These are phyloP conservation scores for Neonectria punicea DNA, from an alignment of 2,329 filamentous ascomycete species.

Conservation along the genomic window DNA sequence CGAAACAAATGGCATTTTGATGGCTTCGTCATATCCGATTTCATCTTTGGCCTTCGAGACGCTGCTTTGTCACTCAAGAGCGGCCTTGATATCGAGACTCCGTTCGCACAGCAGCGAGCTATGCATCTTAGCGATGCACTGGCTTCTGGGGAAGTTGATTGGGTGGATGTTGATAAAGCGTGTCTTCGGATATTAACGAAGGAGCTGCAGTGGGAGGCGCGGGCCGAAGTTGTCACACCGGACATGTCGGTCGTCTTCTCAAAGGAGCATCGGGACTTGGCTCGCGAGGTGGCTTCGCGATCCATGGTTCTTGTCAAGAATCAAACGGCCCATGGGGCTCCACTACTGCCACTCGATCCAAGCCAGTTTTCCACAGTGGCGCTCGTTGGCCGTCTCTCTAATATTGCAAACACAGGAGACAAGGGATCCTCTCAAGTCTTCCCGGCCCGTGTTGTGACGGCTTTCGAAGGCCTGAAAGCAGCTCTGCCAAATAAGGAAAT, in stretches of 20 bases:
- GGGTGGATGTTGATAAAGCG: slow-evolving; percentile 19
- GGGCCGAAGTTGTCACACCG: background rate
- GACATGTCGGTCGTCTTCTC: slow-evolving; percentile 28
- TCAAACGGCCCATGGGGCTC: background rate
- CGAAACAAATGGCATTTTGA: slow-evolving; percentile 32
- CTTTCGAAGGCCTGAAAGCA: slow-evolving; percentile 26
- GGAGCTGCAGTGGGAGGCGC: slow-evolving; percentile 15
- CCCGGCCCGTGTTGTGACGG: slow-evolving; percentile 18
- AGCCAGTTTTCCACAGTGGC: slow-evolving; percentile 15
- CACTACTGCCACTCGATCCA: slow-evolving; percentile 7
- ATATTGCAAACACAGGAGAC: slow-evolving; percentile 30
- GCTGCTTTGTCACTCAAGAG: slow-evolving; percentile 27
- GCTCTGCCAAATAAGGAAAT: slow-evolving; percentile 8
- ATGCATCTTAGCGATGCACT: slow-evolving; percentile 14
- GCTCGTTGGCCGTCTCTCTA: slow-evolving; percentile 32
- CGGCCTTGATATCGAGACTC: slow-evolving; percentile 38
- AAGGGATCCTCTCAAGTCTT: slow-evolving; percentile 32
- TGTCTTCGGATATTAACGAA: slow-evolving; percentile 16
- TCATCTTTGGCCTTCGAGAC: slow-evolving; percentile 34
- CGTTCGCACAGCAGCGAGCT: slow-evolving; percentile 26
- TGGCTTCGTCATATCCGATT: slow-evolving; percentile 33
- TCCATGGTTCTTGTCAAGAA: slow-evolving; percentile 40
- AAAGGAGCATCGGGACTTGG: slow-evolving; percentile 29
- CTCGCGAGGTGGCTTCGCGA: slow-evolving; percentile 25
- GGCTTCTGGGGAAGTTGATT: background rate